These are phyloP conservation scores for Jasminum sambac DNA, from an alignment of 257 asterid genomes.

Conservation along the genomic window DNA sequence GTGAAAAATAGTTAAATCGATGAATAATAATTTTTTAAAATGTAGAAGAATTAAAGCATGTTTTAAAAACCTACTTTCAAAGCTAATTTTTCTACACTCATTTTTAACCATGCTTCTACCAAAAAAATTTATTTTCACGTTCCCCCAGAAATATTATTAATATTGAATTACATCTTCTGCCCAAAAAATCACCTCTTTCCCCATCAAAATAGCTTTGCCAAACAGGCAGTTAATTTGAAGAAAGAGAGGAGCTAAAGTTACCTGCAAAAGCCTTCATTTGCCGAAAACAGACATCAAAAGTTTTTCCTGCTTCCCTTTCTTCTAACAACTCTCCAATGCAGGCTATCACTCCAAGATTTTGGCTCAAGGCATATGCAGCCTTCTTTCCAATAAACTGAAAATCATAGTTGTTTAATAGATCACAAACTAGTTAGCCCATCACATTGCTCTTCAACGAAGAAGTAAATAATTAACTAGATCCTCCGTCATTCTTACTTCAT, in stretches of 20 bases:
- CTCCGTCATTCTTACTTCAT: constrained; percentile 59
- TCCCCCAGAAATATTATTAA: too few relatives aligned
- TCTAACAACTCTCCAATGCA: constrained; percentile 95
- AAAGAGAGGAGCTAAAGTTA: constrained; percentile 21
- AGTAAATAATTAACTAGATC: constrained; percentile 1
- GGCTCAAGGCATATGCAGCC: constrained; percentile 93
- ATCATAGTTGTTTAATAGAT: constrained; percentile 14
- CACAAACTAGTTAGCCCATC: constrained; percentile 1
- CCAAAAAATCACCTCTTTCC: too few relatives aligned
- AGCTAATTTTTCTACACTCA: too few relatives aligned
- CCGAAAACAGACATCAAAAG: constrained; percentile 87
- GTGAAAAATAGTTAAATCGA: constrained; percentile 14
- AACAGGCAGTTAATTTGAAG: background rate
- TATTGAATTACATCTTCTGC: too few relatives aligned
- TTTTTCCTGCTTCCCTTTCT: constrained; percentile 94
- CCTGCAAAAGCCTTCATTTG: constrained; percentile 95
- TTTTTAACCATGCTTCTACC: too few relatives aligned
- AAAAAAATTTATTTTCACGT: too few relatives aligned
- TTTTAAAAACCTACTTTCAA: too few relatives aligned
- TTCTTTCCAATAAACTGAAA: constrained; percentile 92
- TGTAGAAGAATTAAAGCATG: too few relatives aligned
- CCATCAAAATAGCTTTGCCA: too few relatives aligned
- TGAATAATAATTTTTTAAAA: background rate
- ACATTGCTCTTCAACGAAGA: background rate
- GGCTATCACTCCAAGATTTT: constrained; percentile 88